A percentile compares a stretch with the other conserved stretches of the same genome.
phyloP scores from a whole-genome alignment of 2,329 filamentous ascomycete species.

The Botrytis tulipae region DNA sequence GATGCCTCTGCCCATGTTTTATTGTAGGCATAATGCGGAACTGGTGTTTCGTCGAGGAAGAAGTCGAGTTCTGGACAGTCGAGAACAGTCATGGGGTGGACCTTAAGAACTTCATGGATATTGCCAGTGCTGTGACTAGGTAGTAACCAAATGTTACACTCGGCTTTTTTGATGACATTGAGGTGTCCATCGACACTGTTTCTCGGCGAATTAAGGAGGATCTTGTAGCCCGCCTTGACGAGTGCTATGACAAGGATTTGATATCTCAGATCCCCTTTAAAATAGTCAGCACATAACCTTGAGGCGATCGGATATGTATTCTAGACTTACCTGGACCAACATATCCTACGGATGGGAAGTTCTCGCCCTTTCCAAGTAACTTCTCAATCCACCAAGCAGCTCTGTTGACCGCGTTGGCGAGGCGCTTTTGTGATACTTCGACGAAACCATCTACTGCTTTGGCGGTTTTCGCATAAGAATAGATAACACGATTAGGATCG shows the following conservation, averaged over 20 bases:
- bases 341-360: slow-evolving; percentile 21
- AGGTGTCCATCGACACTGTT: slow-evolving; percentile 18
- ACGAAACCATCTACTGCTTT: slow-evolving; percentile 21
- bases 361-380: slow-evolving; percentile 28
- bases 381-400: slow-evolving; percentile 26
- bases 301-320: background rate
- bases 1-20: slow-evolving; percentile 32
- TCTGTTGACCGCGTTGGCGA: slow-evolving; percentile 28
- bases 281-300: background rate
- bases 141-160: slow-evolving; percentile 15
- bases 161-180: slow-evolving; percentile 17
- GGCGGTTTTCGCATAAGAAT: slow-evolving; percentile 13
- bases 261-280: slow-evolving; percentile 17
- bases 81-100: slow-evolving; percentile 4
- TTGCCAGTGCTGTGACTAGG: background rate
- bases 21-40: slow-evolving; percentile 20
- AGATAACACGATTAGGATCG: slow-evolving; percentile 10
- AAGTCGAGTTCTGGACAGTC: slow-evolving; percentile 18
- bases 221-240: slow-evolving; percentile 15
- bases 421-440: slow-evolving; percentile 22
- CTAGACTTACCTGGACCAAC: slow-evolving; percentile 16
- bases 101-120: slow-evolving; percentile 7
- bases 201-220: slow-evolving; percentile 13
- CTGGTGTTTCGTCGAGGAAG: slow-evolving; percentile 15
- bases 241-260: slow-evolving; percentile 17